phyloP scores from a whole-genome alignment of 176 grass and related monocot genomes.

The Lolium rigidum region DNA sequence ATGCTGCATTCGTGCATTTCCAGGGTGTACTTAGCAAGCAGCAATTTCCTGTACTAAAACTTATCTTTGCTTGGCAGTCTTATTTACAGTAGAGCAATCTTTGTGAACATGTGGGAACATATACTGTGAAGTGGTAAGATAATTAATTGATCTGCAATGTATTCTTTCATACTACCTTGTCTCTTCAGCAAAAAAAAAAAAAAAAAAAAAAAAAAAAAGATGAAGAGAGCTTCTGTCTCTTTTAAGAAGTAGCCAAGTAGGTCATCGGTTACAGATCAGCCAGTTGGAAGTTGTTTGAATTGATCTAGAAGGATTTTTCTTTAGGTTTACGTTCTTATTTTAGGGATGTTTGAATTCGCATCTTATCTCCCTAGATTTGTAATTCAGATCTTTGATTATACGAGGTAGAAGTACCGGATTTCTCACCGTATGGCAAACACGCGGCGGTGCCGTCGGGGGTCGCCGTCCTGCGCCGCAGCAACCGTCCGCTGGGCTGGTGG shows the following conservation, averaged over 20 bases:
- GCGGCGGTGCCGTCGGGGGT: background rate
- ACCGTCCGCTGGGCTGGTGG: background rate
- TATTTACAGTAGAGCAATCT: background rate
- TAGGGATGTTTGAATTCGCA: background rate
- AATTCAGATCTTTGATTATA: constrained; percentile 8
- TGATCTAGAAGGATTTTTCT: background rate
- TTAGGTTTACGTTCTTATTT: background rate
- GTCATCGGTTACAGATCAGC: background rate
- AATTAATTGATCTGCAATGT: background rate
- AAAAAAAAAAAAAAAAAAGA: too few relatives aligned
- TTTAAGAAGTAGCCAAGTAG: background rate
- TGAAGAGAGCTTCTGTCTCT: background rate
- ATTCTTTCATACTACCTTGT: background rate
- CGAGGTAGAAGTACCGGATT: background rate
- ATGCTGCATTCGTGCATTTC: background rate
- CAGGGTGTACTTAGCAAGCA: background rate
- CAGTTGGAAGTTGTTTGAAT: background rate
- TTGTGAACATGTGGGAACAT: background rate
- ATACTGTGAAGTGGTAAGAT: background rate
- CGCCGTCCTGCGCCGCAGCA: background rate
- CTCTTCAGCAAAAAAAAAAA: too few relatives aligned
- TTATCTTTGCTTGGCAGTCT: background rate
- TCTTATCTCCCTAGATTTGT: background rate
- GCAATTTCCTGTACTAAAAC: background rate
- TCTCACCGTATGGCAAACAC: background rate